phyloP scores from a whole-genome alignment of 345 rosid species.

The Angophora floribunda region DNA sequence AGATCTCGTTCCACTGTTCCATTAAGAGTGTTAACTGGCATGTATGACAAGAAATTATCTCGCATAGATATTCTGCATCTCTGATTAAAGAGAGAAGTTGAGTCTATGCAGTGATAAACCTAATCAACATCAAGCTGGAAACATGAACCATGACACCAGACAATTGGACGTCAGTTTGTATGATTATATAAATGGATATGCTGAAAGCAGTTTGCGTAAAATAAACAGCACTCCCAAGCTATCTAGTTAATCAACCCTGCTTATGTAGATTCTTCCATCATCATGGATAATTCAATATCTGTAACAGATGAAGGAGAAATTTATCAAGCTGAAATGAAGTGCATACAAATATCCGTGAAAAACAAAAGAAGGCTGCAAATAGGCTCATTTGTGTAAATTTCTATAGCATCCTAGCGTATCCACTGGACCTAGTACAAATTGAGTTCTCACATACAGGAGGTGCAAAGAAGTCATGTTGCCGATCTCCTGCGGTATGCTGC shows the following conservation, averaged over 20 bases:
- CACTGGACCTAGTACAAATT: background rate
- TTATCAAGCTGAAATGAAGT: background rate
- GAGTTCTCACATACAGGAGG: conserved; percentile 55
- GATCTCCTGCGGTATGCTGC: conserved; percentile 84
- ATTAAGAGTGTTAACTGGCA: background rate
- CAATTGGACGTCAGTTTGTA: background rate
- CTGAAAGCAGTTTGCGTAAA: background rate
- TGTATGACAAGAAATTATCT: background rate
- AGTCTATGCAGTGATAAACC: background rate
- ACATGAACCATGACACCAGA: background rate
- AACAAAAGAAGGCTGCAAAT: background rate
- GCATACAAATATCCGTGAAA: background rate
- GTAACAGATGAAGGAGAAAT: background rate
- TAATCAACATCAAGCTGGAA: background rate
- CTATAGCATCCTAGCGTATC: background rate
- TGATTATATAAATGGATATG: background rate
- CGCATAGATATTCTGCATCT: background rate
- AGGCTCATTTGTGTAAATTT: background rate
- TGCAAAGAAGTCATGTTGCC: conserved; percentile 58
- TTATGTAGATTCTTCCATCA: background rate
- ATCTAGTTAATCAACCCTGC: background rate
- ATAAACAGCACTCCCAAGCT: background rate
- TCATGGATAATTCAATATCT: background rate
- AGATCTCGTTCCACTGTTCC: background rate
- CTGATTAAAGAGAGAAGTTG: background rate